phyloP scores from a whole-genome alignment of 257 asterid genomes.

The Ocimum tenuiflorum region DNA sequence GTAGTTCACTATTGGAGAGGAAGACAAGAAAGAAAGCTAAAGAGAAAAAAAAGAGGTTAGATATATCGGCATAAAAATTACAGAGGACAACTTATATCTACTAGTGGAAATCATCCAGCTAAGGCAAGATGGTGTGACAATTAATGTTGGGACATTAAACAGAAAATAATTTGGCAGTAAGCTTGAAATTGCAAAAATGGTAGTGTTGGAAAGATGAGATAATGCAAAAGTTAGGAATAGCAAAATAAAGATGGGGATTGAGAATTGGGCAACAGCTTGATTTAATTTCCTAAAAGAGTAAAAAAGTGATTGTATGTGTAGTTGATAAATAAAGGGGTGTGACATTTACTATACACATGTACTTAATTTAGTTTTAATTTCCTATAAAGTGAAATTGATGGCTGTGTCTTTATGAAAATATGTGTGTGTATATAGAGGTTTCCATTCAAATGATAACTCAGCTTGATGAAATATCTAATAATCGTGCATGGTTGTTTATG shows the following conservation, averaged over 20 bases:
- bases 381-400: constrained; percentile 4
- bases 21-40: constrained; percentile 3
- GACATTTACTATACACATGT: constrained; percentile 11
- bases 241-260: constrained; percentile 9
- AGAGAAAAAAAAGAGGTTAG: not conserved
- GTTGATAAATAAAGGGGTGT: constrained; percentile 12
- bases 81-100: not conserved
- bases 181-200: constrained; percentile 5
- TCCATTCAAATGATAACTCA: too few species aligned
- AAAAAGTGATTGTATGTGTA: constrained; percentile 21
- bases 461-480: too few species aligned
- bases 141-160: constrained; percentile 10
- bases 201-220: constrained; percentile 3
- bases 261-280: constrained; percentile 14
- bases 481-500: too few species aligned
- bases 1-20: not conserved
- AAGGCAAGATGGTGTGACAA: constrained; percentile 7
- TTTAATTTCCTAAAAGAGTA: constrained; percentile 19
- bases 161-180: constrained; percentile 9
- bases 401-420: not conserved
- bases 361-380: not conserved
- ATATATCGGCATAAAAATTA: not conserved
- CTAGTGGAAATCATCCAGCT: constrained; percentile 2
- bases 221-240: not conserved
- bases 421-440: too few species aligned